Conservation (phyloP, 2,329 filamentous ascomycete species). For the Alternaria brassicae region DNA sequence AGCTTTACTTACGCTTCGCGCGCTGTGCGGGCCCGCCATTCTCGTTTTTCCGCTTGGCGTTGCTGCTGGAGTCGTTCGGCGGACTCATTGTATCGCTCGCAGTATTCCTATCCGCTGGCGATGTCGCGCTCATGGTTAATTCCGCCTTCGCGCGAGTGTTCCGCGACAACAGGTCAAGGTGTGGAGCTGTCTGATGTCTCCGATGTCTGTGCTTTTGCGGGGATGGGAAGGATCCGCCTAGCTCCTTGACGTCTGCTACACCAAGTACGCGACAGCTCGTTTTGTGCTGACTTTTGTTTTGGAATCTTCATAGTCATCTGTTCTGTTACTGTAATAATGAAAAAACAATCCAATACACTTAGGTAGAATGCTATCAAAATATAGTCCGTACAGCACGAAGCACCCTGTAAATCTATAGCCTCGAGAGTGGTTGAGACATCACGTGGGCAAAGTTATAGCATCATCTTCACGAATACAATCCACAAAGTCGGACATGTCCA, state of each 20-base stretch:
- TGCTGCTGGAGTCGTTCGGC: constrained; percentile 29
- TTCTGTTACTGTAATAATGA: not conserved
- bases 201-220: constrained; percentile 13
- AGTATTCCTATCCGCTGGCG: constrained; percentile 26
- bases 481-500: not conserved
- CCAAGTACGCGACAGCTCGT: not conserved
- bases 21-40: constrained; percentile 55
- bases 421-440: not conserved
- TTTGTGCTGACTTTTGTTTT: not conserved
- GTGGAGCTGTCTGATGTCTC: constrained; percentile 18
- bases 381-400: not conserved
- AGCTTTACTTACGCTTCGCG: constrained; percentile 58
- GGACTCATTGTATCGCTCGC: constrained; percentile 48
- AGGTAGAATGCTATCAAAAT: not conserved
- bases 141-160: constrained; percentile 16
- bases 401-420: not conserved
- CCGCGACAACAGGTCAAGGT: constrained; percentile 12
- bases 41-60: constrained; percentile 54
- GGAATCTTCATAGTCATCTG: not conserved
- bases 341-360: not conserved
- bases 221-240: constrained; percentile 8
- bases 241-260: not conserved
- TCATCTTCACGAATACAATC: not conserved
- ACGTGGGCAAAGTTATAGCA: not conserved
- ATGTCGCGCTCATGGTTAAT: constrained; percentile 23